A percentile compares a stretch with the other conserved stretches of the same genome.
Evolutionary conservation across 1,139 yeast species (phyloP).

Genomic region (Magnusiomyces tetraspermus): DNA sequence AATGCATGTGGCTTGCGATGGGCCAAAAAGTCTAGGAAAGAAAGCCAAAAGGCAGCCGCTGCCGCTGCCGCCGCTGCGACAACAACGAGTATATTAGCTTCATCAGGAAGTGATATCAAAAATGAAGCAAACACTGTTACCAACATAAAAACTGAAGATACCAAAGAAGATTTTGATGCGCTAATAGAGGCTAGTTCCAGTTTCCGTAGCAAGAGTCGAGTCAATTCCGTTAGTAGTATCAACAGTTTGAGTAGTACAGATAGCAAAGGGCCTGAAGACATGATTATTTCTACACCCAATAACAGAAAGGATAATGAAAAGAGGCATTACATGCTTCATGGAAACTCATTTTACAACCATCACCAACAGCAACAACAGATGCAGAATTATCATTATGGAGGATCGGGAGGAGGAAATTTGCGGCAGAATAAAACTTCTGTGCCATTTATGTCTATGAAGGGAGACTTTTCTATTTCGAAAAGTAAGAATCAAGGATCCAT

Average conservation of each 20-base stretch:
- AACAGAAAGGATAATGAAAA: not conserved
- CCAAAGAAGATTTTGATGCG: not conserved
- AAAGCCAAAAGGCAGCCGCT: constrained; percentile 13
- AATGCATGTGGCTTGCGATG: constrained; percentile 58
- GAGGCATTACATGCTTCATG: not conserved
- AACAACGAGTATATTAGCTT: too few species aligned
- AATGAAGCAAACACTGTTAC: not conserved
- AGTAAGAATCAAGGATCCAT: not conserved
- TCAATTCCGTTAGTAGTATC: not conserved
- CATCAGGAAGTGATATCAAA: not conserved
- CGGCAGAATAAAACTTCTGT: not conserved
- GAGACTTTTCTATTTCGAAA: not conserved
- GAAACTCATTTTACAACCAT: too few species aligned
- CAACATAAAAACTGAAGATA: not conserved
- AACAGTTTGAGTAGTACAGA: not conserved
- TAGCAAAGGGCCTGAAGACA: not conserved
- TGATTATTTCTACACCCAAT: not conserved
- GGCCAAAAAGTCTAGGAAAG: constrained; percentile 33
- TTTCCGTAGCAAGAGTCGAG: not conserved
- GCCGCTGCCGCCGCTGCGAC: constrained; percentile 8
- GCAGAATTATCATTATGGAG: not conserved
- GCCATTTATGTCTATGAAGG: not conserved
- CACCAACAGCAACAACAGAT: not conserved
- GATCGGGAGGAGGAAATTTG: not conserved
- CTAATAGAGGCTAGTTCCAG: not conserved